Conservation (phyloP, 2,329 filamentous ascomycete species). For the Ophiostoma himal-ulmi region DNA sequence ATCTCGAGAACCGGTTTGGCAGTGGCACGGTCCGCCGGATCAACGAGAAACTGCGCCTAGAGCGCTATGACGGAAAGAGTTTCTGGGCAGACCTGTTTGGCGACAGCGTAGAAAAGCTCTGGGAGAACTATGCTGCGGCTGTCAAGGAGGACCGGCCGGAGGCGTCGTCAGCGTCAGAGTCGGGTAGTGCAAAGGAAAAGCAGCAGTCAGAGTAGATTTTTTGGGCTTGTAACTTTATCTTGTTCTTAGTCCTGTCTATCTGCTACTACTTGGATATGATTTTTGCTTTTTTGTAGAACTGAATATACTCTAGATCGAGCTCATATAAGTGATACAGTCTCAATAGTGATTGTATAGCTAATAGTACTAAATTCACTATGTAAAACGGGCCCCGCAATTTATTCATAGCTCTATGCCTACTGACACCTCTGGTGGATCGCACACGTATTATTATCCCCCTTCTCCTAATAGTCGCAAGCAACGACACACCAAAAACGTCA, state of each 20-base stretch:
- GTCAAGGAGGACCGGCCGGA: conserved; percentile 24
- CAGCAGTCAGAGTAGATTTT: neutral
- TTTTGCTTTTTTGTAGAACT: neutral
- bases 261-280: neutral
- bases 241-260: neutral
- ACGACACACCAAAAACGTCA: neutral
- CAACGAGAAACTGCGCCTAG: conserved; percentile 61
- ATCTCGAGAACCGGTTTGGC: conserved; percentile 64
- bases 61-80: conserved; percentile 56
- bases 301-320: neutral
- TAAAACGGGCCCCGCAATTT: neutral
- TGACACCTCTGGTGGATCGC: conserved; percentile 11
- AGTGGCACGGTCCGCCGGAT: conserved; percentile 54
- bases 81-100: conserved; percentile 68
- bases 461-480: neutral
- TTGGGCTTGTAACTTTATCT: neutral
- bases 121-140: conserved; percentile 60
- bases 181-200: neutral
- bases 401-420: neutral
- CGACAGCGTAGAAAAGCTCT: conserved; percentile 60
- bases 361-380: neutral
- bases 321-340: neutral
- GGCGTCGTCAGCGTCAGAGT: neutral
- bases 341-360: neutral
- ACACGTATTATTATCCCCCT: conserved; percentile 20